A percentile compares a stretch with the other conserved stretches of the same genome.
Evolutionary conservation across 495 filamentous ascomycete genomes (phyloP).

Genomic region (Xylaria longipes): DNA sequence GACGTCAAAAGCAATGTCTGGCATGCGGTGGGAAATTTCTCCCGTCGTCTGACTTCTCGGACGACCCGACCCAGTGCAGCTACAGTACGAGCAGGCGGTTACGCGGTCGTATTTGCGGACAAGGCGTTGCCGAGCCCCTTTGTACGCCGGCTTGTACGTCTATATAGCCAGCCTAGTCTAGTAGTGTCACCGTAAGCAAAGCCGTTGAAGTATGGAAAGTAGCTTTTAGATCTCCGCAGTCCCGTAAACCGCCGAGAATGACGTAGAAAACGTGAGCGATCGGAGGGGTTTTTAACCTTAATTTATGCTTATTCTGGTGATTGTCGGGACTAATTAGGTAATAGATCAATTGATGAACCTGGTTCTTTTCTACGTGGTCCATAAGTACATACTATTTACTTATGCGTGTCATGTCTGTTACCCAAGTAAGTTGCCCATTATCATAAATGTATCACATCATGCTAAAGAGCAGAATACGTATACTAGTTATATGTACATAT

Average conservation of each 20-base stretch:
- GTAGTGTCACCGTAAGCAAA: not conserved
- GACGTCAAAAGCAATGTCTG: not conserved
- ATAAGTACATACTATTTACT: not conserved
- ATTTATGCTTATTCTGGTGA: not conserved
- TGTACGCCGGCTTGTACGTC: not conserved
- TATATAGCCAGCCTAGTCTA: not conserved
- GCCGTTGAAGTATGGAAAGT: not conserved
- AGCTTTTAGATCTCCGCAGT: not conserved
- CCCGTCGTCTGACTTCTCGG: not conserved
- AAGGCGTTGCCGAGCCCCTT: not conserved
- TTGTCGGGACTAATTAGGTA: not conserved
- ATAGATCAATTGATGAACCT: not conserved
- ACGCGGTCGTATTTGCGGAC: not conserved
- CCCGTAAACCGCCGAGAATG: not conserved
- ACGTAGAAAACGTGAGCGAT: not conserved
- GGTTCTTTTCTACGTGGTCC: not conserved
- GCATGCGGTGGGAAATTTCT: not conserved
- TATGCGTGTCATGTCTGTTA: not conserved
- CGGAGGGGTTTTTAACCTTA: not conserved
- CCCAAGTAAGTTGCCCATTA: not conserved
- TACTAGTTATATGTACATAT: not conserved
- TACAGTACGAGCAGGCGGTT: not conserved
- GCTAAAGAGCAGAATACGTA: not conserved
- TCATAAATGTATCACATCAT: not conserved
- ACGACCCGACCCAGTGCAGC: not conserved